Conservation (phyloP, 164 flowering plant genomes). For the Magnolia officinalis region DNA sequence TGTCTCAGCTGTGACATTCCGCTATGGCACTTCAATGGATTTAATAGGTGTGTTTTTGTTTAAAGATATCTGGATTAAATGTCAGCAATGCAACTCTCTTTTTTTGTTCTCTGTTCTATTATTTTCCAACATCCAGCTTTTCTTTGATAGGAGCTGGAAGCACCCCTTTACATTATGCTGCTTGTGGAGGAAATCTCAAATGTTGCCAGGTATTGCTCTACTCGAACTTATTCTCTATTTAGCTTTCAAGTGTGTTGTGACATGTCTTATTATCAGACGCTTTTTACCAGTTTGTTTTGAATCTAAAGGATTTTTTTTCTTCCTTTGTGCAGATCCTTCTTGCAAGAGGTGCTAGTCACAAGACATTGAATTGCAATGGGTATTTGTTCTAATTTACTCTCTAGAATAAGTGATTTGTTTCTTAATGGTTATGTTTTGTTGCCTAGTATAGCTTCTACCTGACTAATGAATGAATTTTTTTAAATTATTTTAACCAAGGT, state of each 20-base stretch:
- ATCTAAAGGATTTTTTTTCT: slow-evolving; percentile 5
- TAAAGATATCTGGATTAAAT: not conserved
- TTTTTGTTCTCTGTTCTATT: not conserved
- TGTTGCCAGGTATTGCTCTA: slow-evolving; percentile 75
- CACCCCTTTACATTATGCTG: slow-evolving; percentile 97
- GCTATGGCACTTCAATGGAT: slow-evolving; percentile 90
- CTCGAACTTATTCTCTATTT: not conserved
- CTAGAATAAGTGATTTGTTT: not conserved
- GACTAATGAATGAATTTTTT: not conserved
- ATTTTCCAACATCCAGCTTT: not conserved
- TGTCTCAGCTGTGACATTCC: slow-evolving; percentile 81
- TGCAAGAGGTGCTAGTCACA: slow-evolving; percentile 82
- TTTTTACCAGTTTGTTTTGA: not conserved
- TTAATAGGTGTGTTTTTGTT: slow-evolving; percentile 61
- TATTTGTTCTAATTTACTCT: slow-evolving; percentile 21
- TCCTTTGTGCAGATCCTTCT: slow-evolving; percentile 62
- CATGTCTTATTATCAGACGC: not conserved
- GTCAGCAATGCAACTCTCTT: not conserved
- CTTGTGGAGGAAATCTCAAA: slow-evolving; percentile 91
- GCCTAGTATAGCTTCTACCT: not conserved
- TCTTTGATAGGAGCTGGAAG: slow-evolving; percentile 81
- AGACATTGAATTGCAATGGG: slow-evolving; percentile 92
- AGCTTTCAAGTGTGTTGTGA: not conserved
- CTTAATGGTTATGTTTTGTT: not conserved
- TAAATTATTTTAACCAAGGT: not conserved